A percentile compares a stretch with the other conserved stretches of the same genome.
These are phyloP conservation scores for Penicillium maclennaniae DNA, from an alignment of 495 filamentous ascomycete species.

Conservation along the genomic window DNA sequence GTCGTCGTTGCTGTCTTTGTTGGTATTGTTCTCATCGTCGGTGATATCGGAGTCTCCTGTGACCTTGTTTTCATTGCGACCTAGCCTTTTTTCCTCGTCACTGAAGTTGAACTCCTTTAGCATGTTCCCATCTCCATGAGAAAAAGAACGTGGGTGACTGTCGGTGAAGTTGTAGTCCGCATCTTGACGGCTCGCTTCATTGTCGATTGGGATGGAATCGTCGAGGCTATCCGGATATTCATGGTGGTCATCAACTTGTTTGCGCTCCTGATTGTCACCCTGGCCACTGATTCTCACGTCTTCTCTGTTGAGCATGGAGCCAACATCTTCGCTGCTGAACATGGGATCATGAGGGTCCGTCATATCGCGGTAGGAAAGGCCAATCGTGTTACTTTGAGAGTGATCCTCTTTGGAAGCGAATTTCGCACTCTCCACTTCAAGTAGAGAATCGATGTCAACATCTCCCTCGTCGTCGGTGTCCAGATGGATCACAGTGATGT, in stretches of 20 bases:
- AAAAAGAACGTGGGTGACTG: no score
- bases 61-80: not conserved
- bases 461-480: constrained; percentile 5
- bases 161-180: no score
- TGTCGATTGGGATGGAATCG: no score
- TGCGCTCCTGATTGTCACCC: not conserved
- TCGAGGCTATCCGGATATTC: no score
- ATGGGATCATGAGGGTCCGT: not conserved
- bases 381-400: not conserved
- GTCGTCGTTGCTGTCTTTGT: no score
- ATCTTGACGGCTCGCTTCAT: no score
- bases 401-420: not conserved
- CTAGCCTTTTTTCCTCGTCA: not conserved
- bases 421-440: not conserved
- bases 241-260: not conserved
- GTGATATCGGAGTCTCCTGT: no score
- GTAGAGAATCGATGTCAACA: not conserved
- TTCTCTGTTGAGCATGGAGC: not conserved
- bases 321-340: not conserved
- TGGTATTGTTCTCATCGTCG: no score
- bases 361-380: not conserved
- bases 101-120: no score
- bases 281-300: not conserved
- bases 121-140: no score
- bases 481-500: constrained; percentile 12